Base-by-base conservation (phyloP, 2,329 filamentous ascomycete species). In the Fusarium sterilihyphosum region DNA sequence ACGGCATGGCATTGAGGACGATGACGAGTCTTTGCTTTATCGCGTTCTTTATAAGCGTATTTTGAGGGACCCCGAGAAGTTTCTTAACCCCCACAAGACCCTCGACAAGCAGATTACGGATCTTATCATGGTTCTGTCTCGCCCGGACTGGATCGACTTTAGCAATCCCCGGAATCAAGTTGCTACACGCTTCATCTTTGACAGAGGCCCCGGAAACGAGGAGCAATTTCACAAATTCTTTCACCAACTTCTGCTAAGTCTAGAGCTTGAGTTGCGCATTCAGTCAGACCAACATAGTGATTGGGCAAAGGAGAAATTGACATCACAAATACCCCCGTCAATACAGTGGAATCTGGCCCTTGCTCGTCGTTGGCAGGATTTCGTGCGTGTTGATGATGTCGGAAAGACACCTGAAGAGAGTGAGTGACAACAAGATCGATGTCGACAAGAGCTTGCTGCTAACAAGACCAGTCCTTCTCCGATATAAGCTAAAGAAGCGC, bases 101-200 rank as follows among this genome's bases (percentile, higher is more conserved):
- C 87, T 94, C 71, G 92, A 93, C 71, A 88, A 87, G 79, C 93
- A 95, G 80, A 94, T 95, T 68, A 89, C 87, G 37, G 92, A 94
- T 79, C 85, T 95, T 29, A 90, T 94, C 64, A 86, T 90, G 74
- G 91, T 92, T 2, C 83, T 95, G 17, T 92, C 91, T 3, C 87
- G 91, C n/a, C 86, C 88, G 0, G 87, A 90, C 65, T 94, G 93
- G 93, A 91, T 92, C 73, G 92, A 95, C 81, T 93, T 94, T 76
- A 92, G 91, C 35, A 85, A 87, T 41, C 88, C 88, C 8, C 89
- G 89, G 77, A 93, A 94, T 77, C 93, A 95, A 78, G 91, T 94
- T 29, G 89, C 92, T 31, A 93, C 93, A 7, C 90, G 91, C 61
- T 94, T 92, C 81, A 92, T 94, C 68, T 91, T 91, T 71, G 89